These are phyloP conservation scores for Fusarium nematophilum DNA, from an alignment of 2,329 filamentous ascomycete species.

Conservation along the genomic window DNA sequence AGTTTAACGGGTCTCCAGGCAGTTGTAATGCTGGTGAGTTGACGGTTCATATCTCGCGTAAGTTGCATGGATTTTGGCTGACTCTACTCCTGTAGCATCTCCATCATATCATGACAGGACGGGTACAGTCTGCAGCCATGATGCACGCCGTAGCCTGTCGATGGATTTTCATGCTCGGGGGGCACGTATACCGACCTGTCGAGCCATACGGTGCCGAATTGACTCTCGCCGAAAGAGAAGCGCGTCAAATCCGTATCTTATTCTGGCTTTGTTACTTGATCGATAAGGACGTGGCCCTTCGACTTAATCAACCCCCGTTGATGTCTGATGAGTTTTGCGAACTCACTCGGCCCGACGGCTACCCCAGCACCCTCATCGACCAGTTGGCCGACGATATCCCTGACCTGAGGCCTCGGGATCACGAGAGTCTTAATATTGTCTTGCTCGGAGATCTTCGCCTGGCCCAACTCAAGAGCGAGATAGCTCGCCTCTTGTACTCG, in stretches of 20 bases:
- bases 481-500: constrained; percentile 60
- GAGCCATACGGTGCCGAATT: constrained; percentile 11
- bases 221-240: constrained; percentile 39
- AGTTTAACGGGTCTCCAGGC: no score
- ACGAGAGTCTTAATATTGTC: constrained; percentile 43
- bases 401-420: background rate
- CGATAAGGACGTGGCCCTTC: constrained; percentile 65
- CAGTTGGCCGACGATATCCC: background rate
- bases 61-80: no score
- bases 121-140: constrained; percentile 56
- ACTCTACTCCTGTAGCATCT: constrained; percentile 50
- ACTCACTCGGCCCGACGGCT: constrained; percentile 26
- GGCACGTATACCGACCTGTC: constrained; percentile 48
- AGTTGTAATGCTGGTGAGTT: constrained; percentile 2
- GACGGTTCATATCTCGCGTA: constrained; percentile 42
- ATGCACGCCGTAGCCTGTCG: constrained; percentile 58
- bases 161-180: constrained; percentile 60
- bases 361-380: constrained; percentile 32
- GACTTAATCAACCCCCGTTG: constrained; percentile 62
- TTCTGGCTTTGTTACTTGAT: constrained; percentile 66
- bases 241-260: constrained; percentile 51
- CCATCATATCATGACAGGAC: constrained; percentile 57
- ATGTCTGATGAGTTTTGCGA: constrained; percentile 55
- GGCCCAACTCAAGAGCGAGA: constrained; percentile 62
- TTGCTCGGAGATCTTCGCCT: constrained; percentile 60